phyloP scores from a whole-genome alignment of 2,329 filamentous ascomycete genomes.

The Sclerotinia sclerotiorum region DNA sequence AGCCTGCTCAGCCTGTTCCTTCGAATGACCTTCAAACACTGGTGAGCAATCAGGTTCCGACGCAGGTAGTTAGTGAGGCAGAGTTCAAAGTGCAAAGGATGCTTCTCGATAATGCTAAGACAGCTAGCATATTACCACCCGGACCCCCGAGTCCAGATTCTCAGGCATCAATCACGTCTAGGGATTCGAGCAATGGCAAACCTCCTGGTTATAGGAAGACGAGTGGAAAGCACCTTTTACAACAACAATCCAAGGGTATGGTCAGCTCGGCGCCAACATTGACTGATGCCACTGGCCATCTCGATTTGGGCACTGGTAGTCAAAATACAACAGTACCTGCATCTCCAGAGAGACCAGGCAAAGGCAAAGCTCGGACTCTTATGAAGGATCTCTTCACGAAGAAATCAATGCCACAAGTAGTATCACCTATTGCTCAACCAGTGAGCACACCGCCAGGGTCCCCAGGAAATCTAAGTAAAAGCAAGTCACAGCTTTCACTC shows the following conservation, averaged over 20 bases:
- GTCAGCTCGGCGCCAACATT: conserved; percentile 36
- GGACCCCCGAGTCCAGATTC: conserved; percentile 14
- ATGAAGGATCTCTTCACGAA: conserved; percentile 37
- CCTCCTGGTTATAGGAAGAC: conserved; percentile 18
- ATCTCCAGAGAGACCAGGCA: conserved; percentile 12
- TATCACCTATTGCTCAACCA: conserved; percentile 17
- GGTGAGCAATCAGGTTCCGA: neutral
- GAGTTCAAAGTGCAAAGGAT: conserved; percentile 20
- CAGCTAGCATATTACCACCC: conserved; percentile 2
- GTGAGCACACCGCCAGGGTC: conserved; percentile 17
- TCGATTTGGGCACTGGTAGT: conserved; percentile 28
- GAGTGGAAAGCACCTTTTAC: conserved; percentile 26
- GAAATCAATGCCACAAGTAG: conserved; percentile 28
- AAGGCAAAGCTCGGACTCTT: conserved; percentile 31
- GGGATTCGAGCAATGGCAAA: conserved; percentile 12
- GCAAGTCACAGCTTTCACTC: conserved; percentile 60
- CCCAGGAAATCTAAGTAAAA: conserved; percentile 51
- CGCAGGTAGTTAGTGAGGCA: conserved; percentile 5
- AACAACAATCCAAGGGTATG: conserved; percentile 31
- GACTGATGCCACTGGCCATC: conserved; percentile 32
- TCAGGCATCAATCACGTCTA: conserved; percentile 22
- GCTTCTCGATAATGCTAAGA: conserved; percentile 20
- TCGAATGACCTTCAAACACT: neutral
- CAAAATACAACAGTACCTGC: neutral
- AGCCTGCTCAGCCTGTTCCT: neutral